phyloP scores from a whole-genome alignment of 371 early-diverging fungal genomes.

The Mucor irregularis region DNA sequence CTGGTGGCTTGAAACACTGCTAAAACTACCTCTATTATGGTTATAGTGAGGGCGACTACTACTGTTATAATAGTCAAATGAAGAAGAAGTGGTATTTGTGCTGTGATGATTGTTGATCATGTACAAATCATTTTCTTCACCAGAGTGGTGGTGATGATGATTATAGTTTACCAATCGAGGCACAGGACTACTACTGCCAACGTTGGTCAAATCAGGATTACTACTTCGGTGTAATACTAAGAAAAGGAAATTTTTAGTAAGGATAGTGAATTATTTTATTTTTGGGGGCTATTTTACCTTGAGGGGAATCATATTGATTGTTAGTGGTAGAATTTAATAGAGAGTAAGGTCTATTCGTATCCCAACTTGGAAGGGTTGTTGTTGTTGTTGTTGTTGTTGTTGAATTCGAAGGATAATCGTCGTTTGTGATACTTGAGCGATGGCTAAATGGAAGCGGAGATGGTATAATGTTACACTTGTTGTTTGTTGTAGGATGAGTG shows the following conservation, averaged over 20 bases:
- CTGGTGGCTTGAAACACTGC: constrained; percentile 22
- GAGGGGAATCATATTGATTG: constrained; percentile 5
- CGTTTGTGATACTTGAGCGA: background rate
- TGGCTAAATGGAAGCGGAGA: constrained; percentile 2
- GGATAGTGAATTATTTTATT: too few species aligned
- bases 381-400: background rate
- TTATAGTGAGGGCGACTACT: background rate
- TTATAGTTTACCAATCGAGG: background rate
- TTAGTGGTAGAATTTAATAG: too few species aligned
- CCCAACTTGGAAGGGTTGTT: constrained; percentile 11
- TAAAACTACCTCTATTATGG: constrained; percentile 14
- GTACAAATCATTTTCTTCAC: constrained; percentile 7
- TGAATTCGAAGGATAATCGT: background rate
- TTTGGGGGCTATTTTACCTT: too few species aligned
- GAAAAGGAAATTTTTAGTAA: constrained; percentile 1
- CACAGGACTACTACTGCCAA: background rate
- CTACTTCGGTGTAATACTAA: background rate
- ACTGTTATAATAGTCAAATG: constrained; percentile 8
- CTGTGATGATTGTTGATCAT: background rate
- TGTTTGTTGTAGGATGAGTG: constrained; percentile 2
- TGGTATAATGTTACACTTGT: constrained; percentile 15
- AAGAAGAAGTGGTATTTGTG: too few species aligned
- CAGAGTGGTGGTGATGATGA: background rate
- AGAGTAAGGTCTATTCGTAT: constrained; percentile 6
- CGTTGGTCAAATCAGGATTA: background rate